Base-by-base conservation (phyloP, 768 basidiomycete species). In the Naganishia antarctica region DNA sequence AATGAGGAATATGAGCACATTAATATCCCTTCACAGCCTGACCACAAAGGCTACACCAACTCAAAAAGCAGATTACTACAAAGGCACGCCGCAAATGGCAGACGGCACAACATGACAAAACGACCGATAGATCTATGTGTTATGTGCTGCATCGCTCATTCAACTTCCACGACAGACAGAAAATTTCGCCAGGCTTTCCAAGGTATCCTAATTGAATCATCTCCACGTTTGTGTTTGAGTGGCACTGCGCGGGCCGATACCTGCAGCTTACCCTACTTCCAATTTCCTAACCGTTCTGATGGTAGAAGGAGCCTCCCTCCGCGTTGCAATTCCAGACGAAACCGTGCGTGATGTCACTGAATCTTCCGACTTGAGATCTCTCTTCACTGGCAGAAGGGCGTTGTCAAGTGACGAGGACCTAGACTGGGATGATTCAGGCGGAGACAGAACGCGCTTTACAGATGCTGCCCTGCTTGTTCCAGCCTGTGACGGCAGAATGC, bases 221-320 rank as follows among this genome's bases (percentile, higher is more conserved):
- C 53, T 37, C 43, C 43, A 44, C 8, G 43, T 44, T 21, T 32
- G 16, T 25, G 32, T 32, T n/a, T 15, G 37, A 15, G 37, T 34
- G 16, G 37, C 53, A 25, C 37, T 41, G 21, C 53, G 53, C 13
- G 50, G 62, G 21, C 62, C 62, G 26, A 63, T 63, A 23, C 62
- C 62, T 25, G 49, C 40, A 2, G 40, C 50, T 43, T 63, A 50
- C 1, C 62, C 62, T 4, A 63, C 50, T 21, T 63, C 49, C 28
- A 63, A 44, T 18, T 57, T 53, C 8, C 46, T 51, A 3, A 53
- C 50, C 0, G 50, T n/a, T 4, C 40, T 28, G 12, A 44, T 1
- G 11, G 62, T 63, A 29, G 62, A 51, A 3, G 49, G 49, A n/a
- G 41, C 45, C 26, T 63, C 41, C 11, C 28, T 23, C 2, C 40